These are phyloP conservation scores for Larix kaempferi DNA, from an alignment of 75 land plant genomes.

Conservation along the genomic window DNA sequence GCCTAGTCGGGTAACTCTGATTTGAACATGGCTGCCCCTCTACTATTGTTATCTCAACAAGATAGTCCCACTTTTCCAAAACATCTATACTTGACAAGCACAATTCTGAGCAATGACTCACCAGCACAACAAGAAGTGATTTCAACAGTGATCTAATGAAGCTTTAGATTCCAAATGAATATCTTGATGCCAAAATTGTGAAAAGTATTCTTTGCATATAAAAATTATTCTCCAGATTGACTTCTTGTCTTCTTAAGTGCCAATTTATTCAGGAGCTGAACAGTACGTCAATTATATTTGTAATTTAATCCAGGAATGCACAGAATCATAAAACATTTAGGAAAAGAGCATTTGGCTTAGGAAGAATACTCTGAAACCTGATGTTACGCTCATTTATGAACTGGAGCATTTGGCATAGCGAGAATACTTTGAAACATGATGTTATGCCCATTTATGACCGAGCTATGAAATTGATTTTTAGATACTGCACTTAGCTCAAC, in stretches of 20 bases:
- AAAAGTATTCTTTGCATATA: too few species aligned
- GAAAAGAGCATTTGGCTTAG: background rate
- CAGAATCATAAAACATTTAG: background rate
- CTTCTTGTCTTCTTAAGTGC: background rate
- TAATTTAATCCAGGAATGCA: background rate
- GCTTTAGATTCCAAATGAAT: too few species aligned
- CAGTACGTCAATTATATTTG: background rate
- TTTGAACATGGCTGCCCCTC: too few species aligned
- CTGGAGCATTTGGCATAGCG: background rate
- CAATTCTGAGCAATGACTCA: too few species aligned
- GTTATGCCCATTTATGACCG: background rate
- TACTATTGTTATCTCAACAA: too few species aligned
- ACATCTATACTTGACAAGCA: too few species aligned
- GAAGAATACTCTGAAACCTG: background rate
- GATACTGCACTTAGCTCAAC: background rate
- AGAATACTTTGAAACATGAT: background rate
- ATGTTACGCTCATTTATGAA: background rate
- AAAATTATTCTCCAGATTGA: too few species aligned
- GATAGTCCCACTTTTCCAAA: too few species aligned
- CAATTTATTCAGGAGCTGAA: background rate
- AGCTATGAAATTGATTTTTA: constrained; percentile 1
- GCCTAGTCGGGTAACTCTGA: too few species aligned
- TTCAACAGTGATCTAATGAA: too few species aligned
- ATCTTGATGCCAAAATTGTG: too few species aligned
- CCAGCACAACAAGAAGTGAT: too few species aligned